These are phyloP conservation scores for Tuber indicum DNA, from an alignment of 495 filamentous ascomycete genomes.

Conservation along the genomic window DNA sequence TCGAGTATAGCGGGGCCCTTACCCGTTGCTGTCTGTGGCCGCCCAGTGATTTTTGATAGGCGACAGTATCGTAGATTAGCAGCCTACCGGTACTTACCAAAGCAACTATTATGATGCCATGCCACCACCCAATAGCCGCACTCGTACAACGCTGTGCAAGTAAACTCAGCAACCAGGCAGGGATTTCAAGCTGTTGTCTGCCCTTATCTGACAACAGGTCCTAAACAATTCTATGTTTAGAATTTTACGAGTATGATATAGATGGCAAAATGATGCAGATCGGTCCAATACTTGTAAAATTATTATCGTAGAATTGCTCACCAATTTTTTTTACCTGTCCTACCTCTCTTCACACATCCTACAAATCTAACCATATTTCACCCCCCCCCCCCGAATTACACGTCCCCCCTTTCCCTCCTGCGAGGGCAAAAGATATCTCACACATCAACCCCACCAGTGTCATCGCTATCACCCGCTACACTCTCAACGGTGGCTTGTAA, in stretches of 20 bases:
- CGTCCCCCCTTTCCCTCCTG: neutral
- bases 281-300: neutral
- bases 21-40: too few species aligned
- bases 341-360: neutral
- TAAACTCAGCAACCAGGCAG: neutral
- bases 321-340: neutral
- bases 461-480: constrained; percentile 19
- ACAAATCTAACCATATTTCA: too few species aligned
- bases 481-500: constrained; percentile 24
- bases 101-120: too few species aligned
- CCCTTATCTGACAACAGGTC: too few species aligned
- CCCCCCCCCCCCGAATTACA: neutral
- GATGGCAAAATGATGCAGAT: neutral
- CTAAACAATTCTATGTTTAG: too few species aligned
- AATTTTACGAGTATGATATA: too few species aligned
- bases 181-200: too few species aligned
- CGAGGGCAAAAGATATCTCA: neutral
- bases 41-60: too few species aligned
- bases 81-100: too few species aligned
- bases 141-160: neutral
- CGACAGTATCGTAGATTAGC: too few species aligned
- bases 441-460: neutral
- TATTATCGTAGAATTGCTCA: neutral
- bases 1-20: too few species aligned
- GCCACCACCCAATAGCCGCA: too few species aligned